Evolutionary conservation across 1,284 basidiomycete species (phyloP).

Genomic region (Austropuccinia psidii): DNA sequence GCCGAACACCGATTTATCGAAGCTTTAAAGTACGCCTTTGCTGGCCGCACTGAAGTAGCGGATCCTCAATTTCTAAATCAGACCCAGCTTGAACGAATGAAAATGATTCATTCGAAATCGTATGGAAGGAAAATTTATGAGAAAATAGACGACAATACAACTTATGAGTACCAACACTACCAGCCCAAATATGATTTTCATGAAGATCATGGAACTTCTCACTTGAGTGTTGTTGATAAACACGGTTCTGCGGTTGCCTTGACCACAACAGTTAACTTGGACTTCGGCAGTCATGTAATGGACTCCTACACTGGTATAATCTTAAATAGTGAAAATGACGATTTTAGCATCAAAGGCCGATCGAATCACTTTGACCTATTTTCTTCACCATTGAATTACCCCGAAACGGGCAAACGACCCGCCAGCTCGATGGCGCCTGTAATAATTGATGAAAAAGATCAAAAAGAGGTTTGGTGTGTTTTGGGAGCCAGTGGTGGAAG

Average conservation of each 20-base stretch:
- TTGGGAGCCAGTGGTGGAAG: constrained; percentile 81
- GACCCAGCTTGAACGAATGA: not conserved
- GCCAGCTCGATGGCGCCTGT: constrained; percentile 73
- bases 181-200: constrained; percentile 68
- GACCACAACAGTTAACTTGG: constrained; percentile 77
- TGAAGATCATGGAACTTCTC: constrained; percentile 80
- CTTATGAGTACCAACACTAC: constrained; percentile 73
- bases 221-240: constrained; percentile 69
- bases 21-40: constrained; percentile 61
- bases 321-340: constrained; percentile 77
- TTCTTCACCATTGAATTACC: constrained; percentile 61
- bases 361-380: constrained; percentile 74
- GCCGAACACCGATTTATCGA: constrained; percentile 67
- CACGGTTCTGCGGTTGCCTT: constrained; percentile 75
- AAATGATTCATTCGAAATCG: not conserved
- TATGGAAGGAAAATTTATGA: not conserved
- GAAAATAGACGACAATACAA: constrained; percentile 52
- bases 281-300: constrained; percentile 75
- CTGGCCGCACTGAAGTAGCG: constrained; percentile 64
- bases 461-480: constrained; percentile 58
- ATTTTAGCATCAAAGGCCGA: constrained; percentile 71
- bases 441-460: constrained; percentile 58
- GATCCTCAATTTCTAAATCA: constrained; percentile 54
- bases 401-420: constrained; percentile 73
- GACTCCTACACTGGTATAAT: constrained; percentile 78